These are phyloP conservation scores for Talaromyces sp. DNA, from an alignment of 2,329 filamentous ascomycete genomes.

Conservation along the genomic window DNA sequence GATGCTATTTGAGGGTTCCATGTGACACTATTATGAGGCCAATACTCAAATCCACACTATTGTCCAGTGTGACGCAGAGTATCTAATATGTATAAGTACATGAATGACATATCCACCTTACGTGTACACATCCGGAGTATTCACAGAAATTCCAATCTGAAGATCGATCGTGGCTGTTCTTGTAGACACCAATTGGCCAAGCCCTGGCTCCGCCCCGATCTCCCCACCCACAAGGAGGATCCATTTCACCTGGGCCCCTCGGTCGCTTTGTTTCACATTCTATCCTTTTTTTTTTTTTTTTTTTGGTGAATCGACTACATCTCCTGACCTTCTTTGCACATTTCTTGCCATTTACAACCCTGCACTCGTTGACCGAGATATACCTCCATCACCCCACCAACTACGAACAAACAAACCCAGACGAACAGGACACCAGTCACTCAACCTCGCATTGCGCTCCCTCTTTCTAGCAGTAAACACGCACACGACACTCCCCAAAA, in stretches of 20 bases:
- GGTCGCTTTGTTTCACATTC: background rate
- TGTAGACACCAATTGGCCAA: background rate
- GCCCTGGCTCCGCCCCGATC: constrained; percentile 1
- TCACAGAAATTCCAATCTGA: background rate
- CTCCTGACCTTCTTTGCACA: background rate
- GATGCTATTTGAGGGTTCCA: background rate
- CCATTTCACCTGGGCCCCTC: background rate
- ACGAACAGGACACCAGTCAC: background rate
- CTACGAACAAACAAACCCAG: background rate
- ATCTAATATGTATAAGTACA: no score
- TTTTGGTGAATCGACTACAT: background rate
- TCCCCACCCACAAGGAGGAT: background rate
- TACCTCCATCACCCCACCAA: background rate
- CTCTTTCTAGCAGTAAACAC: background rate
- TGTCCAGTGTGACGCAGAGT: no score
- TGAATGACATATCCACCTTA: no score
- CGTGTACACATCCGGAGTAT: background rate
- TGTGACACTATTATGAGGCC: background rate
- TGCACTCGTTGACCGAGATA: background rate
- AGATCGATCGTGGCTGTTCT: background rate
- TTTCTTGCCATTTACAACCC: background rate
- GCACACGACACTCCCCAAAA: constrained; percentile 23
- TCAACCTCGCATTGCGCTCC: background rate
- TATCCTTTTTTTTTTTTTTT: background rate
- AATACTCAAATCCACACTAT: no score